These are phyloP conservation scores for Quercus wislizeni DNA, from an alignment of 306 rosid genomes.

Conservation along the genomic window DNA sequence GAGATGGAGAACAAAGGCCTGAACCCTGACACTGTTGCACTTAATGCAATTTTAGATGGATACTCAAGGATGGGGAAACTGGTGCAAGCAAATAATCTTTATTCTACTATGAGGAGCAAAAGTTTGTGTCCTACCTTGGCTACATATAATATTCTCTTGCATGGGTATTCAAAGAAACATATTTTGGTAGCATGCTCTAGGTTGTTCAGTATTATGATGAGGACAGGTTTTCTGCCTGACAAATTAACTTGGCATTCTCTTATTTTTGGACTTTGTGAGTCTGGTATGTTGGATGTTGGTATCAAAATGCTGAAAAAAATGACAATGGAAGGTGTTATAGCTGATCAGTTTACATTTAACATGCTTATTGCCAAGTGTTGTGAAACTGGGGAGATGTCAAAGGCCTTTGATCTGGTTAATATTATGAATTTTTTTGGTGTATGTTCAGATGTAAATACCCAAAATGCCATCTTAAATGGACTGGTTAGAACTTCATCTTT, in stretches of 20 bases:
- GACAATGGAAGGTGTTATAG: slow-evolving; percentile 38
- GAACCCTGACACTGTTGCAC: slow-evolving; percentile 48
- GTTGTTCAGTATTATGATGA: slow-evolving; percentile 42
- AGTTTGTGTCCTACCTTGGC: slow-evolving; percentile 45
- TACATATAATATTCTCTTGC: slow-evolving; percentile 71
- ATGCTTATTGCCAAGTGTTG: slow-evolving; percentile 59
- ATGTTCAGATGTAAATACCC: slow-evolving; percentile 42
- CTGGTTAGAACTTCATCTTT: slow-evolving; percentile 41
- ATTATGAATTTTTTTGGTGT: slow-evolving; percentile 43
- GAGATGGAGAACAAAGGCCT: slow-evolving; percentile 63
- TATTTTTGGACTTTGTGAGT: slow-evolving; percentile 52
- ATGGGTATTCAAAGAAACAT: slow-evolving; percentile 57
- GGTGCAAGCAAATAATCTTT: slow-evolving; percentile 36
- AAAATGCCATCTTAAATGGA: slow-evolving; percentile 52
- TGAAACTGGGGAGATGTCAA: slow-evolving; percentile 44
- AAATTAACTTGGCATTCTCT: slow-evolving; percentile 65
- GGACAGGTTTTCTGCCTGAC: slow-evolving; percentile 44
- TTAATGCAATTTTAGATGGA: slow-evolving; percentile 53
- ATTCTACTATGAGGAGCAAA: slow-evolving; percentile 50
- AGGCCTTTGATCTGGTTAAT: slow-evolving; percentile 47
- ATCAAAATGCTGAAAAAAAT: slow-evolving; percentile 56
- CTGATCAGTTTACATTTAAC: slow-evolving; percentile 56
- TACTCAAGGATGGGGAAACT: slow-evolving; percentile 64
- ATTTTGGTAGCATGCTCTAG: slow-evolving; percentile 37
- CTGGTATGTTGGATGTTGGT: slow-evolving; percentile 59